phyloP scores from a whole-genome alignment of 345 rosid genomes.

The Arabis hirsuta region DNA sequence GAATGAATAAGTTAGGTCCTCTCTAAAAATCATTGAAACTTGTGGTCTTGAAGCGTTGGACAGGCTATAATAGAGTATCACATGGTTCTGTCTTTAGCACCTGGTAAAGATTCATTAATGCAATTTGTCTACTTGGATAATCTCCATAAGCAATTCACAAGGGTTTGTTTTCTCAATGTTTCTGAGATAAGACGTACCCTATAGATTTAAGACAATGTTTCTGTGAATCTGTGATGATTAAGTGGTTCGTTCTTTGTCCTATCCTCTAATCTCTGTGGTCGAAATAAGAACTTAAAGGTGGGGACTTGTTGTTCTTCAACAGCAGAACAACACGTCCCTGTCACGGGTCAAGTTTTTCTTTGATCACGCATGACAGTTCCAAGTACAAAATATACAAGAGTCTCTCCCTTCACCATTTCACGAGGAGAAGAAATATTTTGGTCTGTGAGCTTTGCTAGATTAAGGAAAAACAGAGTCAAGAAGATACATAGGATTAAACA shows the following conservation, averaged over 20 bases:
- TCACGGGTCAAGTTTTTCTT: conserved; percentile 15
- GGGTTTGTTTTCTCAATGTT: conserved; percentile 38
- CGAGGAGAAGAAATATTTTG: not conserved
- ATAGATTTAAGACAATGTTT: not conserved
- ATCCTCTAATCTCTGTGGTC: not conserved
- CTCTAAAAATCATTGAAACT: not conserved
- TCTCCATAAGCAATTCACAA: conserved; percentile 24
- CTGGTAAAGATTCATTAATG: not conserved
- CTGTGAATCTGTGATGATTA: conserved; percentile 8
- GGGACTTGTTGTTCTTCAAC: conserved; percentile 15
- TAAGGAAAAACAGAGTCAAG: not conserved
- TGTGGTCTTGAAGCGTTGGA: conserved; percentile 29
- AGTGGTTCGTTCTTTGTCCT: conserved; percentile 27
- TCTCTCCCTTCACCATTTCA: not conserved
- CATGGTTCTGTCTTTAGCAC: conserved; percentile 34
- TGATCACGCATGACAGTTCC: conserved; percentile 16
- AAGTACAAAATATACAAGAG: not conserved
- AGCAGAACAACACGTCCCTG: conserved; percentile 6
- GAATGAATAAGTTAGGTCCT: not conserved
- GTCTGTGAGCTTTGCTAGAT: not conserved
- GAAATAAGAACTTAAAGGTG: not conserved
- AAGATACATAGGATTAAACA: too few species aligned
- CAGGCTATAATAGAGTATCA: conserved; percentile 1
- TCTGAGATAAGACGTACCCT: not conserved
- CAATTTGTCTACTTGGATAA: conserved; percentile 1